Percentiles rank a stretch among this genome's conserved stretches.
Evolutionary conservation across 2,329 filamentous ascomycete genomes (phyloP).

Genomic region (Neonectria punicea): DNA sequence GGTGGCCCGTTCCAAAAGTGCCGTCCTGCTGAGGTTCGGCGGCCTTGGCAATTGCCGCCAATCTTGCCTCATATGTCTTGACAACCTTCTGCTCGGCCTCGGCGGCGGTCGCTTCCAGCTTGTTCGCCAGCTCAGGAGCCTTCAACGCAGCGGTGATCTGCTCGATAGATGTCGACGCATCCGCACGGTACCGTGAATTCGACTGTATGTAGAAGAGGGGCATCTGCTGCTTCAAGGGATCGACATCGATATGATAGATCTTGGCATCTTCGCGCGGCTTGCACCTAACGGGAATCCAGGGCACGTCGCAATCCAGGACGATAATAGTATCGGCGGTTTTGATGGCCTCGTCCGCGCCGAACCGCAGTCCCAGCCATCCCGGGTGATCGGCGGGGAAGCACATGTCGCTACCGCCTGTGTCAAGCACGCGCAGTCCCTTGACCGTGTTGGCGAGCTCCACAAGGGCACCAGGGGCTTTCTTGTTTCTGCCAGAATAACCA

Average conservation of each 20-base stretch:
- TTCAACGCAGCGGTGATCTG: slow-evolving; percentile 75
- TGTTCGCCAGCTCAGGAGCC: slow-evolving; percentile 54
- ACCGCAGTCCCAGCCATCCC: slow-evolving; percentile 76
- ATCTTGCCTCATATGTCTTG: slow-evolving; percentile 65
- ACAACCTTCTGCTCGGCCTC: slow-evolving; percentile 58
- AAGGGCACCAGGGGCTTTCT: slow-evolving; percentile 67
- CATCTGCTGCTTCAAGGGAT: slow-evolving; percentile 77
- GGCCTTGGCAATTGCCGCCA: slow-evolving; percentile 68
- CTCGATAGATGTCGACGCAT: slow-evolving; percentile 70
- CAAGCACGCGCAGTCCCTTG: slow-evolving; percentile 76
- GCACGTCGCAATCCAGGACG: slow-evolving; percentile 89
- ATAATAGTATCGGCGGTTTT: slow-evolving; percentile 84
- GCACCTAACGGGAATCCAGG: slow-evolving; percentile 87
- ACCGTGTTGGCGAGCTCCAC: slow-evolving; percentile 75
- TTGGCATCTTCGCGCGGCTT: slow-evolving; percentile 62
- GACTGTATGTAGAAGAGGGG: slow-evolving; percentile 78
- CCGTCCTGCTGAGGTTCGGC: slow-evolving; percentile 70
- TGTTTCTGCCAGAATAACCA: slow-evolving; percentile 77
- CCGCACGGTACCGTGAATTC: slow-evolving; percentile 72
- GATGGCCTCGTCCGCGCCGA: slow-evolving; percentile 78
- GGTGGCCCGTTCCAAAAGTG: slow-evolving; percentile 53
- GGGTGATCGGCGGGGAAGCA: slow-evolving; percentile 79
- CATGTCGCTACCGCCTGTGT: slow-evolving; percentile 84
- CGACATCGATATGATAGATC: slow-evolving; percentile 73
- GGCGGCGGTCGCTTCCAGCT: slow-evolving; percentile 44